phyloP scores from a whole-genome alignment of 108 stramenopile species.

The Nitzschia sp. region DNA sequence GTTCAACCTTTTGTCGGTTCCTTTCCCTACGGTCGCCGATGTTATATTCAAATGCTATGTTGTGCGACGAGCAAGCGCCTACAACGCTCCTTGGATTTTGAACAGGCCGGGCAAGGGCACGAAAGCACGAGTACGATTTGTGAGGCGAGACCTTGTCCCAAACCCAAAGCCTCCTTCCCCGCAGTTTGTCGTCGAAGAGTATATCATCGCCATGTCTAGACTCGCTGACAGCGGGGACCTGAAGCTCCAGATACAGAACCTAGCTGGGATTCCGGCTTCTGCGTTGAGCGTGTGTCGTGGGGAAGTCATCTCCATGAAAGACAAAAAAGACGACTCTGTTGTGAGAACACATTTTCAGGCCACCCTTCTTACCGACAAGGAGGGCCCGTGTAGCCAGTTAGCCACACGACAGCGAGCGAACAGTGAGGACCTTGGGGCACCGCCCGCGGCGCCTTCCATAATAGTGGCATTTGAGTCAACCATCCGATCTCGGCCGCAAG shows the following conservation, averaged over 20 bases:
- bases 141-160: slow-evolving; percentile 3
- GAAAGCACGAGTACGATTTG: slow-evolving; percentile 33
- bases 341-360: slow-evolving; percentile 45
- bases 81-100: slow-evolving; percentile 71
- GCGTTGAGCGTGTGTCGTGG: slow-evolving; percentile 58
- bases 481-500: slow-evolving; percentile 49
- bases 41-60: slow-evolving; percentile 80
- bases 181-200: slow-evolving; percentile 67
- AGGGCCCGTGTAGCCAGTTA: slow-evolving; percentile 77
- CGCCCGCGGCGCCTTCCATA: slow-evolving; percentile 36
- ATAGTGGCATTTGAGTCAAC: slow-evolving; percentile 83
- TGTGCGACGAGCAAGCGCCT: slow-evolving; percentile 70
- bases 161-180: slow-evolving; percentile 66
- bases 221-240: slow-evolving; percentile 85
- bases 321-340: slow-evolving; percentile 41
- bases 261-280: slow-evolving; percentile 69
- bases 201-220: slow-evolving; percentile 77
- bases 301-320: slow-evolving; percentile 51
- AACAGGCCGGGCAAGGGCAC: slow-evolving; percentile 39
- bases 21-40: slow-evolving; percentile 88
- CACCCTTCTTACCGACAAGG: slow-evolving; percentile 72
- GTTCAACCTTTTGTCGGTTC: slow-evolving; percentile 90
- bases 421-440: slow-evolving; percentile 41
- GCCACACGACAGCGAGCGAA: slow-evolving; percentile 36
- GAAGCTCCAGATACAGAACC: slow-evolving; percentile 74